Base-by-base conservation (phyloP, 164 flowering plant genomes). In the Annona cherimola region DNA sequence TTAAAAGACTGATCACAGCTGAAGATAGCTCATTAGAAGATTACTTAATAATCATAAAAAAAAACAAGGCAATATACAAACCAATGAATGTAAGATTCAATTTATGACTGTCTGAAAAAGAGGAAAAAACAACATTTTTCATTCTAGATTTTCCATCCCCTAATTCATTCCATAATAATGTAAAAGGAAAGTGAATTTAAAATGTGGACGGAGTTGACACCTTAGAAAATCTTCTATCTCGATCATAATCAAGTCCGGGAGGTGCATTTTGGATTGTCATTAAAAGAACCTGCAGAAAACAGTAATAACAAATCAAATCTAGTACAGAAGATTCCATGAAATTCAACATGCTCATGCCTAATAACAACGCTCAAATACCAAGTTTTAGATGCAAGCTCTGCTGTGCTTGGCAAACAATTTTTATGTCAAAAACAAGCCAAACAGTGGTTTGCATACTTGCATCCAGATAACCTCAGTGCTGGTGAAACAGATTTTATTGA, bases 141-240 rank as follows among this genome's bases (percentile, higher is more conserved):
- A 74, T 5, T 50, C 14, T 26, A 5, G 14, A 20, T 12, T 62
- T 8, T 62, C 26, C 40, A 62, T 62, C 42, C 35, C 41, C 1
- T 62, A 62, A 62, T 7, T 11, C 35, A 12, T 18, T 66, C 42
- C 70, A 66, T 1, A 55, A 4, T 20, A 42, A 71, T 45, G n/a
- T 11, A 2, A 59, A 18, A 50, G 11, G 14, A 11, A 50, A 16
- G 57, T 9, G 45, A 12, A 71, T 12, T 8, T 2, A 2, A 40
- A 61, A 67, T 12, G 20, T 16, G 20, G 57, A 20, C 11, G n/a
- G 45, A 19, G 73, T 50, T 69, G 61, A 74, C 89, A 96, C 99
- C 97, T 93, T 93, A 26, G 99, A 96, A 76, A 96, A 96, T 79
- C 71, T 92, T 80, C 88, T 96, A 75, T 96, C 99, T 71, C 98